Conservation (phyloP, 2,329 filamentous ascomycete genomes). For the Periconia macrospinosa region DNA sequence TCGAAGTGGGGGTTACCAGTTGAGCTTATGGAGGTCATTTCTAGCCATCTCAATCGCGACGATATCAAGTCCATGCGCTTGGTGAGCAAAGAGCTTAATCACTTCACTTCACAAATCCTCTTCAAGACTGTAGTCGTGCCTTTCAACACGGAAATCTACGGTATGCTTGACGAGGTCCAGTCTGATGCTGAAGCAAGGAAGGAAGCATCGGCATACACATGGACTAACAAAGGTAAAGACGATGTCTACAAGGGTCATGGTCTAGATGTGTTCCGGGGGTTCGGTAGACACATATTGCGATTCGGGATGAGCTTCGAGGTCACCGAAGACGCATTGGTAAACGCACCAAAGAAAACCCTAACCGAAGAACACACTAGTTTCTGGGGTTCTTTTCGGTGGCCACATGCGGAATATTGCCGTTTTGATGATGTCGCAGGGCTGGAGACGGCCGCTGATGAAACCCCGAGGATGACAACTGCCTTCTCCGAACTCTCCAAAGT, state of each 20-base stretch:
- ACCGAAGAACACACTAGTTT: constrained; percentile 60
- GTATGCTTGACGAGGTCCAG: constrained; percentile 48
- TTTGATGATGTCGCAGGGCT: constrained; percentile 62
- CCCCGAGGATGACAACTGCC: constrained; percentile 61
- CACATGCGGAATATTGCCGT: constrained; percentile 60
- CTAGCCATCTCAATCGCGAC: constrained; percentile 56
- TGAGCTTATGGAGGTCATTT: constrained; percentile 65
- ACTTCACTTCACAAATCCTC: constrained; percentile 59
- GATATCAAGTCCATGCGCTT: constrained; percentile 64
- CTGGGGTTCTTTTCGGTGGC: constrained; percentile 69
- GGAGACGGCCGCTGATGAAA: constrained; percentile 66
- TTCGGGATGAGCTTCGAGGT: constrained; percentile 72
- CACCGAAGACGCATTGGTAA: constrained; percentile 54
- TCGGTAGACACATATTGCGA: constrained; percentile 61
- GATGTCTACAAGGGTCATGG: constrained; percentile 59
- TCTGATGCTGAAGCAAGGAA: constrained; percentile 41
- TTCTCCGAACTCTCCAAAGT: constrained; percentile 60
- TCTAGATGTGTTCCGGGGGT: constrained; percentile 63
- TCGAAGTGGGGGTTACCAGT: constrained; percentile 54
- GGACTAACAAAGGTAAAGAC: constrained; percentile 48
- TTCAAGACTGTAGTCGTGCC: constrained; percentile 67
- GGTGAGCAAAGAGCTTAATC: constrained; percentile 62
- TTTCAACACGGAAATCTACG: constrained; percentile 66
- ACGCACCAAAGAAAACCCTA: constrained; percentile 59
- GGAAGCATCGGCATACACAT: constrained; percentile 37